phyloP scores from a whole-genome alignment of 306 rosid genomes.

The Inga oerstediana region DNA sequence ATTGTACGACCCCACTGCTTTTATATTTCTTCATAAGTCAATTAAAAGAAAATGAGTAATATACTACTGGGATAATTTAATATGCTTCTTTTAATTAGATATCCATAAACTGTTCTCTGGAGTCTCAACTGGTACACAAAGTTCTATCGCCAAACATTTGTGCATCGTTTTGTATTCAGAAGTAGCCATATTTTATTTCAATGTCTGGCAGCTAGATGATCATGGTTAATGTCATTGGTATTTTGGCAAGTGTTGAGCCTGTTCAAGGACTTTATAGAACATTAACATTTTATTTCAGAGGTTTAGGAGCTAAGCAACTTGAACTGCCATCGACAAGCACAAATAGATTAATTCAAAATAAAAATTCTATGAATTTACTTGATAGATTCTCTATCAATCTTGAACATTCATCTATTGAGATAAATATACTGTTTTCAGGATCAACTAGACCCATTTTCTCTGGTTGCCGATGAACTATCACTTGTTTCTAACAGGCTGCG shows the following conservation, averaged over 20 bases:
- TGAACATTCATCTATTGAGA: constrained; percentile 11
- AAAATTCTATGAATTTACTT: background rate
- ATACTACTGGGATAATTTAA: background rate
- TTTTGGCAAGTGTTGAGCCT: background rate
- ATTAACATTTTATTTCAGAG: background rate
- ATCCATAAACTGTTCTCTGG: background rate
- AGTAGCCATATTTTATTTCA: background rate
- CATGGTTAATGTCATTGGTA: background rate
- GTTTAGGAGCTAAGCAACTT: background rate
- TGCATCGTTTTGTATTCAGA: background rate
- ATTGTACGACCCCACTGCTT: background rate
- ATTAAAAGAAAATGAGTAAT: background rate
- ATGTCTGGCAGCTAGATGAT: background rate
- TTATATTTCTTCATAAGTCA: background rate
- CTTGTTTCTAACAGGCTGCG: constrained; percentile 73
- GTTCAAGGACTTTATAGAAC: background rate
- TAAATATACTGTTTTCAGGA: constrained; percentile 55
- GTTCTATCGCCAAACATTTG: background rate
- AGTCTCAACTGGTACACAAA: background rate
- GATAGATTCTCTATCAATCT: background rate
- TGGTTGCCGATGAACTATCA: constrained; percentile 89
- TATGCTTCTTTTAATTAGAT: background rate
- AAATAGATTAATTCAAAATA: background rate
- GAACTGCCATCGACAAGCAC: background rate
- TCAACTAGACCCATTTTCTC: constrained; percentile 81